Evolutionary conservation across 495 filamentous ascomycete species (phyloP).

Genomic region (Aspergillus sclerotiicarbonarius): DNA sequence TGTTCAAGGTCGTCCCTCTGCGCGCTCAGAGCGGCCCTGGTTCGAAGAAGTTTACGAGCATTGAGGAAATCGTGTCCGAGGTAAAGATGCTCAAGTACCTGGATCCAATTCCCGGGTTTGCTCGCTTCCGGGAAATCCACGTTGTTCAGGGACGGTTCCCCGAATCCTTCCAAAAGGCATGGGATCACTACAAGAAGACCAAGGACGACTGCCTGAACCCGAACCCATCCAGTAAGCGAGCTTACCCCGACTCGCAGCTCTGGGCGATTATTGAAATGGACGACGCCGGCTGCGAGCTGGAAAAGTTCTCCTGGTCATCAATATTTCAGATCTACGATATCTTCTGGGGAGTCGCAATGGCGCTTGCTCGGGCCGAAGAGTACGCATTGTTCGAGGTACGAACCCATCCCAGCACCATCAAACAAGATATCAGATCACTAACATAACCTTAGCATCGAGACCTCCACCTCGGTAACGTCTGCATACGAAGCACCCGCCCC

Average conservation of each 20-base stretch:
- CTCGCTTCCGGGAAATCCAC: constrained; percentile 78
- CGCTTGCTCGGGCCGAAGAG: constrained; percentile 73
- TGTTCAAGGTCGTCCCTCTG: constrained; percentile 53
- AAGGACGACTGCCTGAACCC: constrained; percentile 61
- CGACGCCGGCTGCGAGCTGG: constrained; percentile 77
- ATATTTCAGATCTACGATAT: constrained; percentile 76
- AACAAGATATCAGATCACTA: background rate
- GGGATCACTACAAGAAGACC: constrained; percentile 58
- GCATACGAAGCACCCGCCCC: constrained; percentile 53
- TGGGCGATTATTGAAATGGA: constrained; percentile 87
- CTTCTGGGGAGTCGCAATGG: constrained; percentile 75
- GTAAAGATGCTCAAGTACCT: constrained; percentile 73
- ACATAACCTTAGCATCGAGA: constrained; percentile 64
- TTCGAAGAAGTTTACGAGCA: constrained; percentile 46
- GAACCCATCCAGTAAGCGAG: constrained; percentile 57
- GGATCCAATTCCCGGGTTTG: constrained; percentile 80
- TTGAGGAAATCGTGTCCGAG: constrained; percentile 61
- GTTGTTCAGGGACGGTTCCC: constrained; percentile 70
- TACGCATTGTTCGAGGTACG: constrained; percentile 69
- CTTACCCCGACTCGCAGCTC: constrained; percentile 63
- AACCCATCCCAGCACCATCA: background rate
- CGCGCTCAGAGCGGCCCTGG: constrained; percentile 42
- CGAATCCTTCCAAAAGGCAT: constrained; percentile 61
- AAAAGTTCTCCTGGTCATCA: constrained; percentile 54
- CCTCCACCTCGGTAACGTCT: constrained; percentile 85